Conservation (phyloP, 768 basidiomycete genomes). For the Dendrothele bispora region DNA sequence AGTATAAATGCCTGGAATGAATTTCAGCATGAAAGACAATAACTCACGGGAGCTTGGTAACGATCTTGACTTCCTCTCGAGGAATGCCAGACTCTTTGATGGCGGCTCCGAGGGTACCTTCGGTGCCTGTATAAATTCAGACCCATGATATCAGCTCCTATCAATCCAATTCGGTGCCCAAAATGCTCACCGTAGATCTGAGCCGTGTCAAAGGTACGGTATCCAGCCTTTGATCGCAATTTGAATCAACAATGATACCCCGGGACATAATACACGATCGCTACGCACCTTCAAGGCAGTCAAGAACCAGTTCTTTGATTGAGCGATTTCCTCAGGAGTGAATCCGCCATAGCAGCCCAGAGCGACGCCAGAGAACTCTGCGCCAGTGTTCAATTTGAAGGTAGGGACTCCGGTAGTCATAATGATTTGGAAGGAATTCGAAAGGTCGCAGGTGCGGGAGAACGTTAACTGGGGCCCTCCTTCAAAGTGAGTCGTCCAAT, state of each 20-base stretch:
- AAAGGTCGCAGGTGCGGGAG: no score
- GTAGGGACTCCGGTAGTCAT: no score
- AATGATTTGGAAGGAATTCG: no score
- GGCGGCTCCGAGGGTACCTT: constrained; percentile 39
- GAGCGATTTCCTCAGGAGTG: constrained; percentile 4
- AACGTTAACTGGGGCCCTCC: no score
- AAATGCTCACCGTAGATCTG: constrained; percentile 18
- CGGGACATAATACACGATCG: background rate
- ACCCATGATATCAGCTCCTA: no score
- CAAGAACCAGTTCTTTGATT: background rate
- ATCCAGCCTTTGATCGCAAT: constrained; percentile 25
- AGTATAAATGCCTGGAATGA: no score
- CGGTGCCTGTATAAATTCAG: constrained; percentile 39
- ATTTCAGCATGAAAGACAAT: no score
- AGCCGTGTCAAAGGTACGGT: constrained; percentile 36
- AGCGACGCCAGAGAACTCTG: constrained; percentile 37
- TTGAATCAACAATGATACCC: background rate
- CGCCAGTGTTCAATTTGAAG: constrained; percentile 42
- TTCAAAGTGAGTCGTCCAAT: no score
- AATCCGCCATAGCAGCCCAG: constrained; percentile 2
- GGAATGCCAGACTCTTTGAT: constrained; percentile 48
- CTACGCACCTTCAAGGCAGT: constrained; percentile 11
- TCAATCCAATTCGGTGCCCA: no score
- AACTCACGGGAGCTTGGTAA: constrained; percentile 46
- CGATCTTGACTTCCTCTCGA: constrained; percentile 46